Evolutionary conservation across 192 early-diverging fungal species (phyloP).

Genomic region (Umbelopsis vinacea): DNA sequence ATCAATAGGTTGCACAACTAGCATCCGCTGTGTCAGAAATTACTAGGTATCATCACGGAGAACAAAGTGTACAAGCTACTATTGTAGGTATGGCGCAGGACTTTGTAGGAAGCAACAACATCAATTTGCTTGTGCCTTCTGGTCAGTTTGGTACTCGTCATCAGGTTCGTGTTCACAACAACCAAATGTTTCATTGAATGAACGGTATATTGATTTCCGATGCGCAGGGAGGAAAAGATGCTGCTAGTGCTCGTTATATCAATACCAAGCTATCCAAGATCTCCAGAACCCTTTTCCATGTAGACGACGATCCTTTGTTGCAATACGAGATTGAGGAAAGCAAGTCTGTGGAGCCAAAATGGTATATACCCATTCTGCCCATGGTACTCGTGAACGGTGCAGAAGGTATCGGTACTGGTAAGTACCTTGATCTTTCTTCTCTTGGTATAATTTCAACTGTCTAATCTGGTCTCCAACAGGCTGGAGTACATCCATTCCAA

Average conservation of each 20-base stretch:
- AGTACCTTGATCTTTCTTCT: neutral
- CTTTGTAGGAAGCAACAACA: conserved; percentile 95
- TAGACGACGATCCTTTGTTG: conserved; percentile 83
- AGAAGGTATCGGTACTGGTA: conserved; percentile 95
- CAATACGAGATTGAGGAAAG: conserved; percentile 89
- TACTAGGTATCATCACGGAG: conserved; percentile 95
- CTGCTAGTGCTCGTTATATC: conserved; percentile 98
- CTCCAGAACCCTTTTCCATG: conserved; percentile 76
- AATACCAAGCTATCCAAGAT: conserved; percentile 77
- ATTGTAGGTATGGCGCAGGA: conserved; percentile 95
- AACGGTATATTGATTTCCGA: neutral
- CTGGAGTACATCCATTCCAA: conserved; percentile 81
- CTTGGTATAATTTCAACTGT: neutral
- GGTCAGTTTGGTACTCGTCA: conserved; percentile 94
- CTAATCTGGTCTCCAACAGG: conserved; percentile 25
- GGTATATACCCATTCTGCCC: conserved; percentile 92
- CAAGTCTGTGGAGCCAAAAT: conserved; percentile 90
- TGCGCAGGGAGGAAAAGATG: conserved; percentile 84
- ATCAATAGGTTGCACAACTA: conserved; percentile 71
- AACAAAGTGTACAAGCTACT: conserved; percentile 77
- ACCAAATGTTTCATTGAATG: no score
- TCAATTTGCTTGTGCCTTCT: conserved; percentile 79
- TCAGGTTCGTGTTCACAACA: conserved; percentile 42
- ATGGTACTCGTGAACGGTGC: conserved; percentile 94
- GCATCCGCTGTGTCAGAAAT: conserved; percentile 89